Conservation (phyloP, 2,329 filamentous ascomycete genomes). For the Cladosporium sp. region DNA sequence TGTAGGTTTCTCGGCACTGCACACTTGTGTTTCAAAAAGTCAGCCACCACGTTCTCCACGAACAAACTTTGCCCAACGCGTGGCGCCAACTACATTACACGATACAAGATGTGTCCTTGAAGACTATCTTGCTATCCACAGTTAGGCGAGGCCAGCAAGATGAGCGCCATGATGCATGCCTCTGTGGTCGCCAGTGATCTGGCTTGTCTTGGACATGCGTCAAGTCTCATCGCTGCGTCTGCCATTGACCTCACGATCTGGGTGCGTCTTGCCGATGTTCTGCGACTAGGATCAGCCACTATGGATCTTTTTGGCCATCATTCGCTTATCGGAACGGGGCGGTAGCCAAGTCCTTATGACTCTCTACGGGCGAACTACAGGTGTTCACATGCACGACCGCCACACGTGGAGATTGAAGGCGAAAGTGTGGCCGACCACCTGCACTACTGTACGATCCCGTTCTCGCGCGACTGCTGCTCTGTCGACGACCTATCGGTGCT, state of each 20-base stretch:
- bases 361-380: conserved; percentile 3
- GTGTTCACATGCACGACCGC: neutral
- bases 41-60: neutral
- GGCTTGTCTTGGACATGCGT: neutral
- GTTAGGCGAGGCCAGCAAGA: no score
- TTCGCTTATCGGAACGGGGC: neutral
- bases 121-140: no score
- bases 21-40: conserved; percentile 10
- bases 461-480: neutral
- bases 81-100: neutral
- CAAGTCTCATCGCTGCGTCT: neutral
- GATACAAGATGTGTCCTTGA: no score
- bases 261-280: neutral
- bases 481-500: neutral
- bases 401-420: conserved; percentile 4
- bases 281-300: neutral
- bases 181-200: no score
- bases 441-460: neutral
- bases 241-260: neutral
- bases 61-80: neutral
- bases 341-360: neutral
- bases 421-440: neutral
- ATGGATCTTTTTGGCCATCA: neutral
- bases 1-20: conserved; percentile 8
- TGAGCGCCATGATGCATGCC: no score